These are phyloP conservation scores for Microbotryum saponariae DNA, from an alignment of 1,284 basidiomycete species.

Conservation along the genomic window DNA sequence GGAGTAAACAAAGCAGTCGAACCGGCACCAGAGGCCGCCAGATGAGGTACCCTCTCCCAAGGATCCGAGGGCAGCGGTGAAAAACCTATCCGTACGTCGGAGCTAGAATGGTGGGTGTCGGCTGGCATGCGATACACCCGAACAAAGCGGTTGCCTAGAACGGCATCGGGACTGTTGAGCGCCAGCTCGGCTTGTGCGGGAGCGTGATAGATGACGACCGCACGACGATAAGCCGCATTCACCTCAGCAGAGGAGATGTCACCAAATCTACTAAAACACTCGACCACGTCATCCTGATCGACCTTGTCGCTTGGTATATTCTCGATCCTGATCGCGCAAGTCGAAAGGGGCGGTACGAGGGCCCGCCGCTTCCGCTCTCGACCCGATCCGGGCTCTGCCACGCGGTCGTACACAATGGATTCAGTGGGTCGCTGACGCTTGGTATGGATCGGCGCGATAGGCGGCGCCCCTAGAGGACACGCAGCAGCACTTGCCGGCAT, in stretches of 20 bases:
- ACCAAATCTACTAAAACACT: conserved; percentile 87
- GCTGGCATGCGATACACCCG: conserved; percentile 50
- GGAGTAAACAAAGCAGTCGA: not conserved
- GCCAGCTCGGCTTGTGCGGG: conserved; percentile 79
- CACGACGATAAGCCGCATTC: conserved; percentile 63
- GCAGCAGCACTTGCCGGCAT: too few species aligned
- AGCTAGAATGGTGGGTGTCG: too few species aligned
- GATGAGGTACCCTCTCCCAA: too few species aligned
- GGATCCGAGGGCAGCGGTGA: too few species aligned
- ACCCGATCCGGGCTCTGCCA: too few species aligned
- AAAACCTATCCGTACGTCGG: too few species aligned
- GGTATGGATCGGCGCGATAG: not conserved
- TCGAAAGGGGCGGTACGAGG: conserved; percentile 10
- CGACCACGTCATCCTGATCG: conserved; percentile 66
- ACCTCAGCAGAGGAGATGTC: conserved; percentile 88
- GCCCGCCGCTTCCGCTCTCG: not conserved
- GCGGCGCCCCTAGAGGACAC: too few species aligned
- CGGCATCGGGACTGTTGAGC: conserved; percentile 85
- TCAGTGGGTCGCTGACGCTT: not conserved
- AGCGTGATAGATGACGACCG: conserved; percentile 77
- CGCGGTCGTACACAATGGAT: too few species aligned
- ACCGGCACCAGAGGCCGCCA: not conserved
- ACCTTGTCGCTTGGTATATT: conserved; percentile 82
- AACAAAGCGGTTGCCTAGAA: conserved; percentile 89
- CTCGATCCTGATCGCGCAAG: conserved; percentile 75